Conservation (phyloP, 345 rosid species). For the Limnanthes douglasii region DNA sequence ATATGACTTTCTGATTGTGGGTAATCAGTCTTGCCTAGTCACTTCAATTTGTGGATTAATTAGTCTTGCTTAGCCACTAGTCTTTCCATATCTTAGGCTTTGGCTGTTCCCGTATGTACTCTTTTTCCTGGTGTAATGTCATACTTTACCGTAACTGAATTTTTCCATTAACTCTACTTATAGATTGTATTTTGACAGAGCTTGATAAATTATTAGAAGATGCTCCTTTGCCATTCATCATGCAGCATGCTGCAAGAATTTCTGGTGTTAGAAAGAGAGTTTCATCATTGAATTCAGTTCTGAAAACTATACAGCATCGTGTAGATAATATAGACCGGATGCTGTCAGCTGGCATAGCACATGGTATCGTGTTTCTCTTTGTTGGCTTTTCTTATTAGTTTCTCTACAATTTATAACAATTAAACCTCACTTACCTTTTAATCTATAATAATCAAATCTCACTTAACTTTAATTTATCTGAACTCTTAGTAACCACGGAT, state of each 20-base stretch:
- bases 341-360: slow-evolving; percentile 29
- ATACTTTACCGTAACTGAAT: too few species aligned
- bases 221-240: slow-evolving; percentile 64
- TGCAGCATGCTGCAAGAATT: slow-evolving; percentile 74
- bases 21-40: too few species aligned
- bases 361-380: slow-evolving; percentile 20
- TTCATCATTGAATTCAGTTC: slow-evolving; percentile 37
- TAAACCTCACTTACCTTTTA: too few species aligned
- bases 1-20: too few species aligned
- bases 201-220: slow-evolving; percentile 79
- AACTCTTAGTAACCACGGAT: not conserved
- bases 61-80: too few species aligned
- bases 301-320: slow-evolving; percentile 56
- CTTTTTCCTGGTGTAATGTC: too few species aligned
- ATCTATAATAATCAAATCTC: not conserved
- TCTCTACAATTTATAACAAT: too few species aligned
- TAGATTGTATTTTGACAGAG: slow-evolving; percentile 40
- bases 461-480: not conserved
- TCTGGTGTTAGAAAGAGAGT: slow-evolving; percentile 58
- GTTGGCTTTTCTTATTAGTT: not conserved
- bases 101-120: too few species aligned
- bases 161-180: too few species aligned
- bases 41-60: too few species aligned
- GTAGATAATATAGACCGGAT: slow-evolving; percentile 61
- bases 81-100: too few species aligned